Evolutionary conservation across 192 early-diverging fungal genomes (phyloP).

Genomic region (Pilobolus umbonatus): DNA sequence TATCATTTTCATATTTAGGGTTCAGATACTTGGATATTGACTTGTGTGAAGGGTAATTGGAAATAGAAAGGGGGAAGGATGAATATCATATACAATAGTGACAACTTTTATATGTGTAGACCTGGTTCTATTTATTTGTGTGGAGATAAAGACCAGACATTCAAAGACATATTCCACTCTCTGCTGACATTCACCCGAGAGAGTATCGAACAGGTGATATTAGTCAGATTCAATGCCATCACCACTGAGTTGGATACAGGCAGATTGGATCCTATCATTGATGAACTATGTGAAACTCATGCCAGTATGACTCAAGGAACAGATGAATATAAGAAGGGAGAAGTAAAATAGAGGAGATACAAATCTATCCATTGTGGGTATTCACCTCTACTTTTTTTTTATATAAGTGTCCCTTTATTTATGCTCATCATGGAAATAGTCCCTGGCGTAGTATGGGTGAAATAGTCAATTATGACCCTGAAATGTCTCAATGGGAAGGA

Average conservation of each 20-base stretch:
- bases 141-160: background rate
- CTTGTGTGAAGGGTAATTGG: background rate
- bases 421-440: background rate
- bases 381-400: background rate
- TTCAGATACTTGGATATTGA: background rate
- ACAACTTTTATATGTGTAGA: too few species aligned
- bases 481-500: slow-evolving; percentile 30
- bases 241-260: background rate
- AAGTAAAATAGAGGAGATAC: background rate
- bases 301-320: slow-evolving; percentile 15
- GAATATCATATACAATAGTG: too few species aligned
- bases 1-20: too few species aligned
- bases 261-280: slow-evolving; percentile 15
- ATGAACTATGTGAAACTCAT: slow-evolving; percentile 19
- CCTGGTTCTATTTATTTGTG: too few species aligned
- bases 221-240: background rate
- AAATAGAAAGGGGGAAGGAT: too few species aligned
- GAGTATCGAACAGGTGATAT: slow-evolving; percentile 5
- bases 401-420: slow-evolving; percentile 26
- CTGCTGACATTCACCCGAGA: slow-evolving; percentile 11
- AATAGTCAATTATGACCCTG: slow-evolving; percentile 28
- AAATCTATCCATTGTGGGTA: background rate
- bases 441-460: slow-evolving; percentile 24
- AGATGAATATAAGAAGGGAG: slow-evolving; percentile 6
- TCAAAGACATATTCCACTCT: slow-evolving; percentile 5